Conservation (phyloP, 2,329 filamentous ascomycete species). For the Grosmannia serpens region DNA sequence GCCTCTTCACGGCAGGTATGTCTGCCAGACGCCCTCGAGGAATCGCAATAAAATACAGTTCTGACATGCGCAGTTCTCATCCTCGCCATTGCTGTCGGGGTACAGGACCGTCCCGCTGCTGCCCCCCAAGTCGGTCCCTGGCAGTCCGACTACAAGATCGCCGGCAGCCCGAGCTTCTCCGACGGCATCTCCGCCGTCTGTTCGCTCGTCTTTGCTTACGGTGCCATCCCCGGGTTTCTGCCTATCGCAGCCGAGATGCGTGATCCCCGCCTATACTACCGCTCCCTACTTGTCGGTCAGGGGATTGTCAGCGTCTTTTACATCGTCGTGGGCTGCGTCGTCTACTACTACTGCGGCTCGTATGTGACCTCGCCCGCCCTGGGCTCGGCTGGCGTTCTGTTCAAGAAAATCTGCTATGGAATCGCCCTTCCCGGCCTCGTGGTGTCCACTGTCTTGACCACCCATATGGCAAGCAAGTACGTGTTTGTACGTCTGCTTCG, state of each 20-base stretch:
- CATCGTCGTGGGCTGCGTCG: slow-evolving; percentile 48
- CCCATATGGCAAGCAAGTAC: slow-evolving; percentile 17
- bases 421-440: slow-evolving; percentile 43
- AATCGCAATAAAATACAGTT: neutral
- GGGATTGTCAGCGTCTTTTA: slow-evolving; percentile 33
- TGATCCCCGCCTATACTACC: slow-evolving; percentile 25
- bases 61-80: slow-evolving; percentile 20
- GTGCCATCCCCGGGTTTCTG: slow-evolving; percentile 50
- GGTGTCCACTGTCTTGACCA: slow-evolving; percentile 24
- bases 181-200: slow-evolving; percentile 42
- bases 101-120: slow-evolving; percentile 43
- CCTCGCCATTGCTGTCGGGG: slow-evolving; percentile 47
- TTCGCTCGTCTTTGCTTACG: slow-evolving; percentile 49
- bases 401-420: slow-evolving; percentile 52
- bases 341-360: slow-evolving; percentile 49
- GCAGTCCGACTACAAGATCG: slow-evolving; percentile 46
- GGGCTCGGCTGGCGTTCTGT: slow-evolving; percentile 43
- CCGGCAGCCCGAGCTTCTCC: slow-evolving; percentile 45
- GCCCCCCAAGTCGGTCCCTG: slow-evolving; percentile 30
- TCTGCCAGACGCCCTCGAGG: neutral
- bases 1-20: slow-evolving; percentile 37
- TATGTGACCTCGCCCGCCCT: slow-evolving; percentile 52
- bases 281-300: slow-evolving; percentile 1
- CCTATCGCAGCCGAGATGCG: slow-evolving; percentile 56
- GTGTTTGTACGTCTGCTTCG: slow-evolving; percentile 21